Evolutionary conservation across 371 early-diverging fungal genomes (phyloP).

Genomic region (Mucor sp.): DNA sequence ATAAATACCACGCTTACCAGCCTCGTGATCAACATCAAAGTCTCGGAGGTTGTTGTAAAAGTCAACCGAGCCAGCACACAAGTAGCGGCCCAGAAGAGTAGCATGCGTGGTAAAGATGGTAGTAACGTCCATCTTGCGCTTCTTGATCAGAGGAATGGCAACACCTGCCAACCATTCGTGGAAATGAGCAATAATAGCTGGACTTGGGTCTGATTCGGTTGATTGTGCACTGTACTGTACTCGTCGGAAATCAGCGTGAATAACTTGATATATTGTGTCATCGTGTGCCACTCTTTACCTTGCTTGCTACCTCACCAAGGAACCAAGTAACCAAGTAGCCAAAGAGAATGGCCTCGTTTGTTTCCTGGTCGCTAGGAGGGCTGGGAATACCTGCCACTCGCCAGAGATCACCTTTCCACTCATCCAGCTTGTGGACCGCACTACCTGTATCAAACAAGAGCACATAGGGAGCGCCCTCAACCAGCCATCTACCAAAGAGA

Average conservation of each 20-base stretch:
- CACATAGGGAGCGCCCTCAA: slow-evolving; percentile 92
- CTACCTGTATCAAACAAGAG: slow-evolving; percentile 88
- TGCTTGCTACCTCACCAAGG: slow-evolving; percentile 75
- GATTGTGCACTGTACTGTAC: slow-evolving; percentile 51
- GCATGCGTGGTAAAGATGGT: slow-evolving; percentile 98
- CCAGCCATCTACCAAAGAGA: slow-evolving; percentile 93
- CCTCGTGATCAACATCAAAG: slow-evolving; percentile 95
- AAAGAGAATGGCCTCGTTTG: slow-evolving; percentile 92
- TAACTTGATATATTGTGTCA: neutral
- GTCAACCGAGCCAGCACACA: slow-evolving; percentile 94
- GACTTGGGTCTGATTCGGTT: slow-evolving; percentile 50
- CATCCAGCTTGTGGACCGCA: slow-evolving; percentile 72
- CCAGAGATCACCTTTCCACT: slow-evolving; percentile 97
- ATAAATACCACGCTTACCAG: slow-evolving; percentile 96
- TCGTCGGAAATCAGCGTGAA: neutral
- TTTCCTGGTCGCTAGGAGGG: slow-evolving; percentile 89
- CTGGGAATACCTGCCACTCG: slow-evolving; percentile 88
- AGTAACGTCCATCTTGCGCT: slow-evolving; percentile 84
- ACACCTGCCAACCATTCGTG: slow-evolving; percentile 98
- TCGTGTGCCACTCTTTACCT: slow-evolving; percentile 25
- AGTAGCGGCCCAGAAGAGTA: slow-evolving; percentile 93
- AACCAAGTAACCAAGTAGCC: slow-evolving; percentile 96
- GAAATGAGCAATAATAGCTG: slow-evolving; percentile 93
- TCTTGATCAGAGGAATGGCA: slow-evolving; percentile 87
- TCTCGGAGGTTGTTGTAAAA: slow-evolving; percentile 93